Conservation (phyloP, 2,329 filamentous ascomycete genomes). For the Torrubiella hemipterigena region DNA sequence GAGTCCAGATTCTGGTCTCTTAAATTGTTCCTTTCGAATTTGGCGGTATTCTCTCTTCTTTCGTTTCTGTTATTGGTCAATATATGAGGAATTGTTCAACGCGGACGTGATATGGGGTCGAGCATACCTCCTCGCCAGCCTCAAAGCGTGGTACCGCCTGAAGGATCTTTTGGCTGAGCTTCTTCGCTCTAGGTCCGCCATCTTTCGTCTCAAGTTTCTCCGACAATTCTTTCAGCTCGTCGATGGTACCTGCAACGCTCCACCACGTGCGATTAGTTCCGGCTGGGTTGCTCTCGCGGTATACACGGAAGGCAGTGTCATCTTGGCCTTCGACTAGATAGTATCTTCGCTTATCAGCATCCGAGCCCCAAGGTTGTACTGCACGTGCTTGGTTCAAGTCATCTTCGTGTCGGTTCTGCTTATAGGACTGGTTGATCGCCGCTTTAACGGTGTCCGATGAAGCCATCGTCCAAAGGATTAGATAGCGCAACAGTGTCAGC, state of each 20-base stretch:
- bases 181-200: slow-evolving; percentile 68
- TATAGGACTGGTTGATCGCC: slow-evolving; percentile 79
- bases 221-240: slow-evolving; percentile 65
- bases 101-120: too few relatives aligned
- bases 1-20: slow-evolving; percentile 76
- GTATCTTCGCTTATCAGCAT: slow-evolving; percentile 85
- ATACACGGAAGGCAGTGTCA: slow-evolving; percentile 87
- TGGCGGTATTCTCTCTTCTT: slow-evolving; percentile 85
- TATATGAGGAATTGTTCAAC: neutral
- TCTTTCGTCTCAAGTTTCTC: slow-evolving; percentile 68
- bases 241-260: slow-evolving; percentile 82
- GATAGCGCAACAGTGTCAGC: slow-evolving; percentile 71
- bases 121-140: slow-evolving; percentile 71
- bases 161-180: slow-evolving; percentile 64
- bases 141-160: slow-evolving; percentile 82
- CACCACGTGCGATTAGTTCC: slow-evolving; percentile 73
- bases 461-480: slow-evolving; percentile 80
- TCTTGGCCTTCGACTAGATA: slow-evolving; percentile 89
- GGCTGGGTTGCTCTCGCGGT: slow-evolving; percentile 81
- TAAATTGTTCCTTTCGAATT: slow-evolving; percentile 75
- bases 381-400: slow-evolving; percentile 76
- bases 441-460: slow-evolving; percentile 74
- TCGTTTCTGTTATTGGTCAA: slow-evolving; percentile 56
- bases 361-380: slow-evolving; percentile 81
- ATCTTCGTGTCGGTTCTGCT: slow-evolving; percentile 71